These are phyloP conservation scores for Trichosporon asahii DNA, from an alignment of 1,284 basidiomycete genomes.

Conservation along the genomic window DNA sequence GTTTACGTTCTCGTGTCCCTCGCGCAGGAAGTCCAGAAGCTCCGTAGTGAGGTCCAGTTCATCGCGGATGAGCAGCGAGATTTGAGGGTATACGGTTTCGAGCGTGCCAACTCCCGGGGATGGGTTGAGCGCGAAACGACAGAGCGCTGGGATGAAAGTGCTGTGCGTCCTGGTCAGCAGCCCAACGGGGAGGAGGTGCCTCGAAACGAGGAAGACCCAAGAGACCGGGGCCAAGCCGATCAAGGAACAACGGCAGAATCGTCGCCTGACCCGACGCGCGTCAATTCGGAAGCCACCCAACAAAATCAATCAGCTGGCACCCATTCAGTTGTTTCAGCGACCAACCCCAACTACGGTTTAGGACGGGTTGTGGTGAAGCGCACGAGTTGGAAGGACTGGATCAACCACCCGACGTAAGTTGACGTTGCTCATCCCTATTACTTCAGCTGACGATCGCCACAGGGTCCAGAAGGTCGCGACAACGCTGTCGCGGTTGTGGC, in stretches of 20 bases:
- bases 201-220: neutral
- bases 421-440: no score
- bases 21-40: constrained; percentile 35
- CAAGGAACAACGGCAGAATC: neutral
- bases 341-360: constrained; percentile 9
- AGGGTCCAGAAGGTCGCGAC: constrained; percentile 6
- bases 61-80: constrained; percentile 42
- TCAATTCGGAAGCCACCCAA: neutral
- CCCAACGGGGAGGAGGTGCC: neutral
- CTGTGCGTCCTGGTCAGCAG: neutral
- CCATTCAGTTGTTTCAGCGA: neutral
- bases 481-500: constrained; percentile 32
- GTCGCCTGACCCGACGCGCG: neutral
- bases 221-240: neutral
- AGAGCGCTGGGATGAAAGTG: neutral
- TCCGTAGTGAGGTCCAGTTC: constrained; percentile 40
- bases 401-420: constrained; percentile 19
- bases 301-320: neutral
- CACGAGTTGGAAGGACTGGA: constrained; percentile 13
- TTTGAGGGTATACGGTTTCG: constrained; percentile 33
- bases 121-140: neutral
- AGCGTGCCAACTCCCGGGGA: neutral
- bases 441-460: neutral
- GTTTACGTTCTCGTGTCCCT: constrained; percentile 38
- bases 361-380: constrained; percentile 13